Evolutionary conservation across 2,329 filamentous ascomycete species (phyloP).

Genomic region (Hypoxylon sp.): DNA sequence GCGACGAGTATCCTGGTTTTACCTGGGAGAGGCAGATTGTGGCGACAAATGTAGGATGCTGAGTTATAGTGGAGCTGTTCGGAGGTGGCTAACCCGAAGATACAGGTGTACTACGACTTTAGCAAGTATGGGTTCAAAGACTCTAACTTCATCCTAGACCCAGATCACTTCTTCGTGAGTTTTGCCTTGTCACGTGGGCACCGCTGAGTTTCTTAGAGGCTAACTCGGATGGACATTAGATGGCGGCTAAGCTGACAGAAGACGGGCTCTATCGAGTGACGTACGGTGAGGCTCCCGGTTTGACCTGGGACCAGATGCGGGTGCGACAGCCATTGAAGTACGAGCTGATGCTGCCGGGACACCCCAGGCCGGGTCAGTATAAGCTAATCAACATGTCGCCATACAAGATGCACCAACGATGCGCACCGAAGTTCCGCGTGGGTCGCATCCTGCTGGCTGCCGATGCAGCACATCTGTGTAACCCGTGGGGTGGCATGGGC

Average conservation of each 20-base stretch:
- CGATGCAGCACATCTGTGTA: slow-evolving; percentile 72
- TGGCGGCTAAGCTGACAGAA: slow-evolving; percentile 72
- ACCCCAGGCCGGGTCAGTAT: slow-evolving; percentile 72
- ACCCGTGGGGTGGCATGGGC: slow-evolving; percentile 72
- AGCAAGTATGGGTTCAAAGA: slow-evolving; percentile 67
- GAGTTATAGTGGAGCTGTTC: slow-evolving; percentile 3
- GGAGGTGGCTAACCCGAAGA: slow-evolving; percentile 27
- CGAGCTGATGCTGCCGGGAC: slow-evolving; percentile 70
- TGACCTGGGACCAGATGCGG: slow-evolving; percentile 68
- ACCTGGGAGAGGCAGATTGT: slow-evolving; percentile 74
- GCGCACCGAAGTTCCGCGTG: slow-evolving; percentile 70
- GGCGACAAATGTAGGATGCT: slow-evolving; percentile 69
- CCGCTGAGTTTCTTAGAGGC: neutral
- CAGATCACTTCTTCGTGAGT: slow-evolving; percentile 68
- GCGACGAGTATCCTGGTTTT: slow-evolving; percentile 70
- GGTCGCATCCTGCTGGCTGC: slow-evolving; percentile 71
- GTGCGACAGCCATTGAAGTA: slow-evolving; percentile 70
- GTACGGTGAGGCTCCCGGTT: slow-evolving; percentile 70
- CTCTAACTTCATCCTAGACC: slow-evolving; percentile 74
- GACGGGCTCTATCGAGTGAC: slow-evolving; percentile 75
- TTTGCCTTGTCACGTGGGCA: slow-evolving; percentile 1
- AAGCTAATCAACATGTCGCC: slow-evolving; percentile 70
- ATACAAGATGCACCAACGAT: slow-evolving; percentile 74
- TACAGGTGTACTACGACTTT: slow-evolving; percentile 74
- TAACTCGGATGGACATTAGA: slow-evolving; percentile 55